Percentiles rank a stretch among this genome's conserved stretches.
These are phyloP conservation scores for Fusarium protoensiforme DNA, from an alignment of 2,329 filamentous ascomycete genomes.

Conservation along the genomic window DNA sequence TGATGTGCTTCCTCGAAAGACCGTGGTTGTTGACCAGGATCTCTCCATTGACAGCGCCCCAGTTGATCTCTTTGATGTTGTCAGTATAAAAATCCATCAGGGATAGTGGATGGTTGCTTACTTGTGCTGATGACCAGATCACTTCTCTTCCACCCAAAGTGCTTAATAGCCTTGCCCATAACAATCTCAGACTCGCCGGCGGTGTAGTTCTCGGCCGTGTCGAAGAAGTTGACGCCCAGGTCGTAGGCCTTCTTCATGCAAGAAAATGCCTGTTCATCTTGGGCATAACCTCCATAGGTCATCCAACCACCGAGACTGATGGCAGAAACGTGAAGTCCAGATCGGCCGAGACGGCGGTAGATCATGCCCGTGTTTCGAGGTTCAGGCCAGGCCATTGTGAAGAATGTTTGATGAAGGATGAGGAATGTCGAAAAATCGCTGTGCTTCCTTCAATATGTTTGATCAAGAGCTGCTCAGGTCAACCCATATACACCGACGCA, in stretches of 20 bases:
- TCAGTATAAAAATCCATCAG: neutral
- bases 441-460: neutral
- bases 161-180: conserved; percentile 71
- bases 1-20: conserved; percentile 74
- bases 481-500: neutral
- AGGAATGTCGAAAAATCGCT: neutral
- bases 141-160: conserved; percentile 69
- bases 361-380: conserved; percentile 57
- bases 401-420: conserved; percentile 12
- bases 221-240: conserved; percentile 71
- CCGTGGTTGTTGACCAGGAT: conserved; percentile 74
- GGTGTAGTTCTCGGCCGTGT: conserved; percentile 69
- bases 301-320: conserved; percentile 74
- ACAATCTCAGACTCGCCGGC: conserved; percentile 72
- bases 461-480: neutral
- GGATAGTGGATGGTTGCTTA: conserved; percentile 30
- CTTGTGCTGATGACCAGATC: conserved; percentile 70
- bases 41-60: conserved; percentile 69
- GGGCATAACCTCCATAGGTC: conserved; percentile 75
- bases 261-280: conserved; percentile 68
- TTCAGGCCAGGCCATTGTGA: conserved; percentile 55
- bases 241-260: conserved; percentile 73
- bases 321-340: conserved; percentile 74
- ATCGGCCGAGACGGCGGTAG: conserved; percentile 57
- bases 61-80: conserved; percentile 64